phyloP scores from a whole-genome alignment of 169 alveolate species.

The Plasmodium vivax region DNA sequence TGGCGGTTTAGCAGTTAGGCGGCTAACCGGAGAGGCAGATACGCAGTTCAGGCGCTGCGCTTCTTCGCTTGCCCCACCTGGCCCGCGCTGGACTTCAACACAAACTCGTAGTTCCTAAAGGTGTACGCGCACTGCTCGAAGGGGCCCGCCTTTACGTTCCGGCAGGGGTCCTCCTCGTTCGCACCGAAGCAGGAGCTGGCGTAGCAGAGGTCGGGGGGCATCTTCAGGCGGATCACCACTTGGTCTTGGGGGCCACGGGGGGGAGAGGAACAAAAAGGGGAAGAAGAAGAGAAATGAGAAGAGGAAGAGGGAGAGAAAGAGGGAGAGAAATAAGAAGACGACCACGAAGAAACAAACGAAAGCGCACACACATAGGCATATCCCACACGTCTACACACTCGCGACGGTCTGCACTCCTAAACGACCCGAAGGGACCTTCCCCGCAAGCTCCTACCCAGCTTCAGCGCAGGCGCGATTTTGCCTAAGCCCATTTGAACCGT shows the following conservation, averaged over 20 bases:
- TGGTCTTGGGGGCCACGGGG: neutral
- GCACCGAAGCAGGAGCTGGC: slow-evolving; percentile 32
- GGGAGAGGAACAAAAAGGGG: neutral
- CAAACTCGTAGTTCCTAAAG: slow-evolving; percentile 21
- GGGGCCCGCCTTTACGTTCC: slow-evolving; percentile 4
- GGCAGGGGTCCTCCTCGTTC: slow-evolving; percentile 27
- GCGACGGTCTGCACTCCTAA: neutral
- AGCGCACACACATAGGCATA: neutral
- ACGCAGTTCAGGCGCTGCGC: neutral
- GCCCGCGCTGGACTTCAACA: slow-evolving; percentile 5
- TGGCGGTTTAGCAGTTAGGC: neutral
- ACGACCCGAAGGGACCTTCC: neutral
- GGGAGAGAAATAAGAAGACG: neutral
- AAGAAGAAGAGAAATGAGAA: neutral
- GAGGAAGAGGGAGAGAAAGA: neutral
- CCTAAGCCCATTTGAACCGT: slow-evolving; percentile 5
- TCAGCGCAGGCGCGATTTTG: neutral
- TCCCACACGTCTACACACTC: neutral
- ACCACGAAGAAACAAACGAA: neutral
- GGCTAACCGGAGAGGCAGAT: neutral
- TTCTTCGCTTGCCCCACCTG: slow-evolving; percentile 2
- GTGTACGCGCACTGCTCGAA: slow-evolving; percentile 40
- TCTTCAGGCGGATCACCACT: slow-evolving; percentile 22
- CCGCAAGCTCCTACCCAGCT: neutral
- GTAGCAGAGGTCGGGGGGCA: slow-evolving; percentile 43